Conservation (phyloP, 441 rosid species). For the Omphalea diandra region DNA sequence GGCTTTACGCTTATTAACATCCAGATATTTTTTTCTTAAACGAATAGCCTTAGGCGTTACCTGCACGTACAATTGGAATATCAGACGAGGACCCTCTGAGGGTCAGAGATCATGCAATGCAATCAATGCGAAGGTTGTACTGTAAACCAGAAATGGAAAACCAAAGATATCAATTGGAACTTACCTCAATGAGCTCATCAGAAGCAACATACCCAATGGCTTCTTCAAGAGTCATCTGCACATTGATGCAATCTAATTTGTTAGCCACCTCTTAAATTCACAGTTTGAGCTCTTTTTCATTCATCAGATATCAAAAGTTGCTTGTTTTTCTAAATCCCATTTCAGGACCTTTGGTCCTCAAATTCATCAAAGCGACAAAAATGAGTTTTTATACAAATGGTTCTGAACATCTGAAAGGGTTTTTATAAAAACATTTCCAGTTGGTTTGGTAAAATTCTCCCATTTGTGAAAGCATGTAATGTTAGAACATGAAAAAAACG, state of each 20-base stretch:
- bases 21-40: slow-evolving; percentile 77
- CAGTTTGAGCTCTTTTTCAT: neutral
- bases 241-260: slow-evolving; percentile 20
- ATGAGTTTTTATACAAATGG: neutral
- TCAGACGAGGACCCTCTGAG: neutral
- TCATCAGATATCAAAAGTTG: neutral
- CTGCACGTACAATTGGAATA: slow-evolving; percentile 36
- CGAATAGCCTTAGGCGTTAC: slow-evolving; percentile 91
- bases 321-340: neutral
- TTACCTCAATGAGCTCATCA: slow-evolving; percentile 95
- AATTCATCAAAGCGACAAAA: neutral
- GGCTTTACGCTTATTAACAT: slow-evolving; percentile 86
- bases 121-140: slow-evolving; percentile 3
- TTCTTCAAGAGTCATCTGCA: slow-evolving; percentile 96
- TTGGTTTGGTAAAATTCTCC: neutral
- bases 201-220: slow-evolving; percentile 94
- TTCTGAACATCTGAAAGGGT: neutral
- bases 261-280: neutral
- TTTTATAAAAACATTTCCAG: neutral
- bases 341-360: neutral
- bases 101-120: neutral
- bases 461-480: too few species aligned
- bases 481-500: neutral
- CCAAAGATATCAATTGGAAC: neutral
- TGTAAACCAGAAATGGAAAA: neutral